Percentiles rank a stretch among this genome's conserved stretches.
Evolutionary conservation across 495 filamentous ascomycete genomes (phyloP).

Genomic region (Antarctomyces pellizariae): DNA sequence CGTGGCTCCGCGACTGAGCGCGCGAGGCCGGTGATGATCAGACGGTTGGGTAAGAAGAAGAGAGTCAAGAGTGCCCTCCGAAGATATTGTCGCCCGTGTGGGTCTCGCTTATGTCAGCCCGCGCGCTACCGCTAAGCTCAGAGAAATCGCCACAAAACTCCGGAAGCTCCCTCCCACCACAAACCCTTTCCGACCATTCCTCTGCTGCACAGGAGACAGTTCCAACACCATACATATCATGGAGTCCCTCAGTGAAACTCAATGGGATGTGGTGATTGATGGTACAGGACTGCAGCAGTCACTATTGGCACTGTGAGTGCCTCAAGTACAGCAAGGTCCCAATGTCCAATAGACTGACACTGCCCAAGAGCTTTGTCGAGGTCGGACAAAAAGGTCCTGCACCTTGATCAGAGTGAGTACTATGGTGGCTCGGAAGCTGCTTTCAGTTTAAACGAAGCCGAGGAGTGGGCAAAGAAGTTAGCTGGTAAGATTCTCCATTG

Average conservation of each 20-base stretch:
- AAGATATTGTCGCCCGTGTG: background rate
- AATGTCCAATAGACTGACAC: constrained; percentile 36
- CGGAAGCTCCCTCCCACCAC: constrained; percentile 13
- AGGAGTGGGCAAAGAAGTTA: constrained; percentile 39
- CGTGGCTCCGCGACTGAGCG: constrained; percentile 16
- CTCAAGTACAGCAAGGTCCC: constrained; percentile 6
- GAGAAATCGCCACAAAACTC: constrained; percentile 11
- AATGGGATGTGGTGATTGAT: constrained; percentile 79
- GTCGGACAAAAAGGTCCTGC: constrained; percentile 75
- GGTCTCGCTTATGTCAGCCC: constrained; percentile 1
- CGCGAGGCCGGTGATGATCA: constrained; percentile 25
- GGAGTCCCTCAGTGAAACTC: constrained; percentile 57
- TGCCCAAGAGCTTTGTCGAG: constrained; percentile 73
- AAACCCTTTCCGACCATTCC: constrained; percentile 8
- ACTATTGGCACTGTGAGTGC: constrained; percentile 72
- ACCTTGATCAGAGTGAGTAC: constrained; percentile 67
- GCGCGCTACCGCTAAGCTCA: constrained; percentile 7
- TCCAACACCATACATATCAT: no score
- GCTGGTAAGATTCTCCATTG: constrained; percentile 9
- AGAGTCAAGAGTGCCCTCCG: constrained; percentile 5
- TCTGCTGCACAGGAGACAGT: constrained; percentile 11
- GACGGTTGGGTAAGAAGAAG: constrained; percentile 23
- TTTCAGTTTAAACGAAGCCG: constrained; percentile 63
- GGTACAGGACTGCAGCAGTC: constrained; percentile 83
- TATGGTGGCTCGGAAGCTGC: constrained; percentile 78